phyloP scores from a whole-genome alignment of 345 rosid species.

The Kernera saxatilis region DNA sequence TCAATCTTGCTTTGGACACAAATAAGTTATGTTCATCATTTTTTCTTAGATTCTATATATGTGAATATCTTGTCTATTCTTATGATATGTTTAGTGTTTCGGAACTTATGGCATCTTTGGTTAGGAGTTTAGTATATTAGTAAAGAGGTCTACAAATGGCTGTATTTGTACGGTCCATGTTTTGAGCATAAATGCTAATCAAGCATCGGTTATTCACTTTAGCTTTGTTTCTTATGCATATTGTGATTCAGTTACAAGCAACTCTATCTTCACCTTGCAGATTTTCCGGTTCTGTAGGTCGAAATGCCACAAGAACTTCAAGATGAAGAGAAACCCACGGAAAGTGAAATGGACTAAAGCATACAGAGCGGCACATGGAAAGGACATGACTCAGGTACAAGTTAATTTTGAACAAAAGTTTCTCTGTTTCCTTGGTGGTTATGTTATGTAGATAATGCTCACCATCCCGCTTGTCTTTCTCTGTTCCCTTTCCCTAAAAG shows the following conservation, averaged over 20 bases:
- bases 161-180: no score
- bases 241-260: not conserved
- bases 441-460: not conserved
- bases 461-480: not conserved
- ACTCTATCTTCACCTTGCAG: conserved; percentile 32
- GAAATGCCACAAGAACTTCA: conserved; percentile 85
- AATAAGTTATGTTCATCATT: no score
- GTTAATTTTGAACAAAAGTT: no score
- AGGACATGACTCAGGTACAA: conserved; percentile 96
- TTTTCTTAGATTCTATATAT: no score
- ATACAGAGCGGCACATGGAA: conserved; percentile 67
- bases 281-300: conserved; percentile 61
- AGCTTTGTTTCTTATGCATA: not conserved
- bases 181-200: no score
- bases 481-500: conserved; percentile 29
- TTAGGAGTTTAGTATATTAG: not conserved
- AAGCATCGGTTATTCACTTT: no score
- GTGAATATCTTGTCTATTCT: no score
- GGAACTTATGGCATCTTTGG: not conserved
- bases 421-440: no score
- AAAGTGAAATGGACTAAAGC: conserved; percentile 98
- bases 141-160: not conserved
- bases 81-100: no score
- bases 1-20: not conserved
- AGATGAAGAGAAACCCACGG: conserved; percentile 98